These are phyloP conservation scores for Paracoccidioides lutzii DNA, from an alignment of 2,329 filamentous ascomycete species.

Conservation along the genomic window DNA sequence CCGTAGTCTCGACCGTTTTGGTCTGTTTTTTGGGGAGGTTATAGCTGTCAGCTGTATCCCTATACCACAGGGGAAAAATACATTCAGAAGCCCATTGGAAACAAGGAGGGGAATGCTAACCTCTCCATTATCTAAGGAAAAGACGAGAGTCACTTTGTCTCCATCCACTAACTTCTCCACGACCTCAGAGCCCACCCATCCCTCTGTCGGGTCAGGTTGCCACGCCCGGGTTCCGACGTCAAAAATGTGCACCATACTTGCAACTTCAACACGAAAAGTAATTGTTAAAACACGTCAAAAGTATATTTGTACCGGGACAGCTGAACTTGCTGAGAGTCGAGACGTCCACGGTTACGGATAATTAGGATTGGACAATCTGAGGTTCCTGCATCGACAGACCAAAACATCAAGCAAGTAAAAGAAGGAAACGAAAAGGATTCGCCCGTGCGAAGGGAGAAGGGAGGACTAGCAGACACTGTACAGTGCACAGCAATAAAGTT, in stretches of 20 bases:
- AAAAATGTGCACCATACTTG: conserved; percentile 80
- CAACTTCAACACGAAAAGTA: neutral
- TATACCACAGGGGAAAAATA: conserved; percentile 4
- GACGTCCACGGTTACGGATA: neutral
- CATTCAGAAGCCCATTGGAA: conserved; percentile 6
- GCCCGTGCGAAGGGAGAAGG: neutral
- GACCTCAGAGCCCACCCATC: conserved; percentile 95
- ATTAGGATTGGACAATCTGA: neutral
- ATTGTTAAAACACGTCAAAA: neutral
- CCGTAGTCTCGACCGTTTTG: conserved; percentile 65
- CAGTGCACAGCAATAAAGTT: neutral
- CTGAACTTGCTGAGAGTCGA: conserved; percentile 6
- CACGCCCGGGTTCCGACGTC: conserved; percentile 95
- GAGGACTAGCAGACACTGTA: neutral
- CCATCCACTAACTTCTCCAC: conserved; percentile 72
- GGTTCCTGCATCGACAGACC: neutral
- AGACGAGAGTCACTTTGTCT: conserved; percentile 75
- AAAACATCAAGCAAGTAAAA: neutral
- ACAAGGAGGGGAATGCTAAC: conserved; percentile 36
- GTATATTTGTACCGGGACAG: neutral
- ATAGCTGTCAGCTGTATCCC: conserved; percentile 12
- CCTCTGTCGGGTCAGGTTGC: conserved; percentile 92
- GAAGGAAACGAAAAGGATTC: neutral
- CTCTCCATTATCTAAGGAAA: conserved; percentile 86
- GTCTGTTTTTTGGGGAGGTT: conserved; percentile 38